Evolutionary conservation across 2,329 filamentous ascomycete species (phyloP).

Genomic region (Ascochyta viciae-villosae): DNA sequence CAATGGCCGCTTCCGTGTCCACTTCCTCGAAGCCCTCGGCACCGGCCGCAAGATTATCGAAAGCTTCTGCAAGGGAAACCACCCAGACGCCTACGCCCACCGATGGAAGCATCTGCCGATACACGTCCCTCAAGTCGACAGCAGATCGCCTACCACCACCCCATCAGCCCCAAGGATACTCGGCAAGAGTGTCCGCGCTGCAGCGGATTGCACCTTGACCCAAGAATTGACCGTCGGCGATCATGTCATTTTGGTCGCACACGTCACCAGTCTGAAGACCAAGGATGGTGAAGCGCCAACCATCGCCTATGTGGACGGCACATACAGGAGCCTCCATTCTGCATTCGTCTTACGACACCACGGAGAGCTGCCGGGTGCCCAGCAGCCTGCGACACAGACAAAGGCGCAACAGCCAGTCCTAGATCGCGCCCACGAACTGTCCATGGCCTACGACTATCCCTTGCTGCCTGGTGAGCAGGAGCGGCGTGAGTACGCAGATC

Average conservation of each 20-base stretch:
- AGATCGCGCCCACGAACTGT: constrained; percentile 1
- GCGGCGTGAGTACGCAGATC: constrained; percentile 21
- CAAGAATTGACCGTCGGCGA: constrained; percentile 53
- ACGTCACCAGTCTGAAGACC: constrained; percentile 36
- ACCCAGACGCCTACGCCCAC: constrained; percentile 27
- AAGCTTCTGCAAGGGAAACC: constrained; percentile 41
- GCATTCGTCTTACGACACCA: constrained; percentile 10
- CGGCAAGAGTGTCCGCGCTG: constrained; percentile 29
- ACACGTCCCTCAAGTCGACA: constrained; percentile 13
- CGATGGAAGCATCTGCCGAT: constrained; percentile 20
- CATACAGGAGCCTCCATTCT: constrained; percentile 24
- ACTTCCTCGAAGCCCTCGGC: constrained; percentile 53
- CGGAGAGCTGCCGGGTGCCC: not conserved
- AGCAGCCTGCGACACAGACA: not conserved
- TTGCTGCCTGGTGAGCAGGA: constrained; percentile 31
- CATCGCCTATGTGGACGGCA: constrained; percentile 39
- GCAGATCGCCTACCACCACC: not conserved
- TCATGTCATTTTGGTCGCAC: constrained; percentile 57
- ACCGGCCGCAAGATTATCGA: constrained; percentile 40
- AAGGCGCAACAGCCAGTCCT: not conserved
- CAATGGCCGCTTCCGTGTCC: constrained; percentile 55
- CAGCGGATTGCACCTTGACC: constrained; percentile 46
- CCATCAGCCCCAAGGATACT: constrained; percentile 28
- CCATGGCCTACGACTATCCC: constrained; percentile 23
- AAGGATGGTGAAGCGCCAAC: constrained; percentile 11